Evolutionary conservation across 768 basidiomycete genomes (phyloP), one percentile per base, ranked within the genome.

Genomic region (Daedalea quercina): DNA sequence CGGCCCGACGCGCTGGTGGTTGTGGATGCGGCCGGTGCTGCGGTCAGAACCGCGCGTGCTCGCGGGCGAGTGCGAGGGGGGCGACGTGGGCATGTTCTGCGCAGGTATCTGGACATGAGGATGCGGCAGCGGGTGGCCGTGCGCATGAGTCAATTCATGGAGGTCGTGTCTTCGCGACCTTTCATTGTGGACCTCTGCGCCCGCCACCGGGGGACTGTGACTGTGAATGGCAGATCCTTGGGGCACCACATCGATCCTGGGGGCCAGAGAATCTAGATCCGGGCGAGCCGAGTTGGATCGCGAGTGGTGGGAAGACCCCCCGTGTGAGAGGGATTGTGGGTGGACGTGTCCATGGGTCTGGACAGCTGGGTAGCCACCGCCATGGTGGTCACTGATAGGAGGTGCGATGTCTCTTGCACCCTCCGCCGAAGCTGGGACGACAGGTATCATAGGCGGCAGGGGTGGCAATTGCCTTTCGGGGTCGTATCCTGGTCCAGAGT

Each of bases 1-100:
- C 37, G 84, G 82, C 7, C 83, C 84, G 60, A 83, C 62, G 51
- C 83, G 81, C 65, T 85, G 85, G 67, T 87, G 85, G 54, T 73
- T 74, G 64, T 87, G 87, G 44, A 75, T 65, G 60, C 77, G 76
- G 55, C 68, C 56, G 50, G 70, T 63, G 55, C 63, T 62, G 26
- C 52, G 57, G 19, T 50, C 31, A 23, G 51, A 44, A 35, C 34
- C 31, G 19, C 50, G 49, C 13, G 52, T 53, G 50, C 53, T 51
- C 19, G 57, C 57, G 23, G 60, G 63, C n/a, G 62, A 63, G 19
- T 56, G 53, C 43, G 67, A 63, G 19, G 62, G 67, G 9, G 67
- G 71, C 19, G 75, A 73, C 12, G 73, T 12, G 2, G 63, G 60
- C 25, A 58, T 19, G 48, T 58, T 54, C 37, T 59, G 53, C 26